Evolutionary conservation across 768 basidiomycete genomes (phyloP), one percentile per base, ranked within the genome.

Genomic region (Tephrocybe sp.): DNA sequence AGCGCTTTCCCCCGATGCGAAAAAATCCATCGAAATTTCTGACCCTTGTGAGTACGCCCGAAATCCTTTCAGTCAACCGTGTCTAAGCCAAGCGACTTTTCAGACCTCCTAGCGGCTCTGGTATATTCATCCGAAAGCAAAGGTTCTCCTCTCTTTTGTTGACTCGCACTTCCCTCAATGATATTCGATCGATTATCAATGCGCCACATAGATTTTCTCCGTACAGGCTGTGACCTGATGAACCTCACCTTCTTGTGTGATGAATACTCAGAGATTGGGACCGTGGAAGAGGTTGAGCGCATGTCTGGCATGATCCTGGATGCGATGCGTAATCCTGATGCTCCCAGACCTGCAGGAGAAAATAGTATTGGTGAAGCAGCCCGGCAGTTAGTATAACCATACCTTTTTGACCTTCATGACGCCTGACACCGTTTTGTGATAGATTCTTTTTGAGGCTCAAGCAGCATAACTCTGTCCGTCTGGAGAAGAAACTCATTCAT

Each of bases 311-410:
- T 25, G 12, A 16, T 49, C 29, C 21, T 49, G 23, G 39, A 49
- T 13, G 48, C 48, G n/a, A 24, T 49, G 8, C 41, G 22, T 8
- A 36, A 42, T 24, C 46, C 29, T 34, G 11, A 9, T 19, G 33
- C 11, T n/a, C 15, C 21, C 4, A 10, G 41, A 22, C 21, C 41
- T 18, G 12, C 23, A 13, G 22, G 62, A 15, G 33, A 56, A 8
- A 59, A 58, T 31, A 61, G 64, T 49, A 18, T 42, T 25, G 41
- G 41, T 15, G 33, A 34, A 16, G 33, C 33, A 30, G 60, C 68
- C 8, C 56, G 67, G 30, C 64, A 72, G 77, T 79, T 52, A 38
- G 73, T 64, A 15, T n/a, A n/a, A n/a, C n/a, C n/a, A n/a, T n/a
- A 15, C 5, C 13, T 8, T 4, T 16, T 16, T 6, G 8, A 8